phyloP scores from a whole-genome alignment of 441 rosid genomes.

The Gossypium schwendimanii region DNA sequence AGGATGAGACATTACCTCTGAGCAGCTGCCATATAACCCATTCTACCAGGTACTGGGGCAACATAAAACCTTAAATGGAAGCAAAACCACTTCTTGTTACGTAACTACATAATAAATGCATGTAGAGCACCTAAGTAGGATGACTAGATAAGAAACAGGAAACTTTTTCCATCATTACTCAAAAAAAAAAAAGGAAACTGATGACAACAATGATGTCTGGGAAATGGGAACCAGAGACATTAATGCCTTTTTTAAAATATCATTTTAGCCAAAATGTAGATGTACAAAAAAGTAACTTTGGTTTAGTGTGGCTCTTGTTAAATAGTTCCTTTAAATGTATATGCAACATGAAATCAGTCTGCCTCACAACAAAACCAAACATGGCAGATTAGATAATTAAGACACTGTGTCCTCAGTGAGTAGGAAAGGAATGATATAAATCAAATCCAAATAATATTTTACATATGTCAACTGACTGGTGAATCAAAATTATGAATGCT shows the following conservation, averaged over 20 bases:
- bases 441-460: not conserved
- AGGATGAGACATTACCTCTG: slow-evolving; percentile 46
- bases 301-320: not conserved
- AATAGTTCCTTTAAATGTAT: not conserved
- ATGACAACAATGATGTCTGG: not conserved
- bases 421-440: not conserved
- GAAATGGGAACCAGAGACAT: not conserved
- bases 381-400: not conserved
- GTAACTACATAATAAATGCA: not conserved
- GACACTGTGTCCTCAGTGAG: not conserved
- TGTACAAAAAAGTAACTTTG: not conserved
- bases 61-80: slow-evolving; percentile 64
- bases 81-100: not conserved
- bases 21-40: slow-evolving; percentile 73
- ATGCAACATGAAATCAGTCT: not conserved
- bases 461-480: not conserved
- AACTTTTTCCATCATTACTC: not conserved
- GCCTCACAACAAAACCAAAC: not conserved
- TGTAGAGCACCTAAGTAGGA: not conserved
- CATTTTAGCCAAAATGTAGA: not conserved
- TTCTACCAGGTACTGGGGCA: slow-evolving; percentile 74
- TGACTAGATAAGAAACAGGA: not conserved
- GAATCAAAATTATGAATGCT: too few relatives aligned
- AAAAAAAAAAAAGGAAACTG: not conserved
- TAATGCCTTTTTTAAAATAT: not conserved